These are phyloP conservation scores for Haplosporangium gracile DNA, from an alignment of 192 early-diverging fungal genomes.

Conservation along the genomic window DNA sequence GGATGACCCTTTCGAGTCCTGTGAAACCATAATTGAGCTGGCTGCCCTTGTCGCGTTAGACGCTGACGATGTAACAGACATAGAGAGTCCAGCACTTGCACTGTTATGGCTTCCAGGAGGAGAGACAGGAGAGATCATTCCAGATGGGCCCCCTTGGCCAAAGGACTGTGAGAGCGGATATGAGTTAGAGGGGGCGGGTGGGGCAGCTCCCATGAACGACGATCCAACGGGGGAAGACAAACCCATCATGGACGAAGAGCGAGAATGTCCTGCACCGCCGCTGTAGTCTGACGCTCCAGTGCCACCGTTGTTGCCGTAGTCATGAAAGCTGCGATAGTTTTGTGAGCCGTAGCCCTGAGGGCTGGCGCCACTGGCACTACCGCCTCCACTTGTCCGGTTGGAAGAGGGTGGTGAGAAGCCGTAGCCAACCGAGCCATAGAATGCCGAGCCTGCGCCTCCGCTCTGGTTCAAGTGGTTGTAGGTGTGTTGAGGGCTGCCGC, in stretches of 20 bases:
- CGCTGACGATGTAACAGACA: constrained; percentile 17
- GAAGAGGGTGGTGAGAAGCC: constrained; percentile 23
- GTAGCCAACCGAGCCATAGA: constrained; percentile 31
- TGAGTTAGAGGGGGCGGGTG: constrained; percentile 24
- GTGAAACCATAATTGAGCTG: constrained; percentile 19
- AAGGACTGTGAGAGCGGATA: constrained; percentile 50
- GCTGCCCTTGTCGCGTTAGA: constrained; percentile 23
- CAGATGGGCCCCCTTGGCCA: constrained; percentile 24
- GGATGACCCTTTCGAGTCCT: constrained; percentile 33
- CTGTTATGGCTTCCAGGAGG: constrained; percentile 34
- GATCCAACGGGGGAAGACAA: constrained; percentile 36
- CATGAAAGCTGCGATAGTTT: constrained; percentile 32
- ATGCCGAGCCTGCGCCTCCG: constrained; percentile 19
- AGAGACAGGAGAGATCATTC: constrained; percentile 48
- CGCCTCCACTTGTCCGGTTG: not conserved
- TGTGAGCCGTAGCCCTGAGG: constrained; percentile 27
- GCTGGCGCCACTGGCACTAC: not conserved
- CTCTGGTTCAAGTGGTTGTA: constrained; percentile 28
- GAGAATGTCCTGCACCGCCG: constrained; percentile 22
- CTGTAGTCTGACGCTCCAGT: constrained; percentile 20
- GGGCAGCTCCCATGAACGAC: constrained; percentile 35
- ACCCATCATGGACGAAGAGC: constrained; percentile 50
- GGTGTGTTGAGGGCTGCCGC: constrained; percentile 5
- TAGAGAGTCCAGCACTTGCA: constrained; percentile 7
- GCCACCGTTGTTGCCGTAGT: constrained; percentile 21